A percentile compares a stretch with the other conserved stretches of the same genome.
Conservation (phyloP, 179 eudicot species). For the Silene noctiflora region DNA sequence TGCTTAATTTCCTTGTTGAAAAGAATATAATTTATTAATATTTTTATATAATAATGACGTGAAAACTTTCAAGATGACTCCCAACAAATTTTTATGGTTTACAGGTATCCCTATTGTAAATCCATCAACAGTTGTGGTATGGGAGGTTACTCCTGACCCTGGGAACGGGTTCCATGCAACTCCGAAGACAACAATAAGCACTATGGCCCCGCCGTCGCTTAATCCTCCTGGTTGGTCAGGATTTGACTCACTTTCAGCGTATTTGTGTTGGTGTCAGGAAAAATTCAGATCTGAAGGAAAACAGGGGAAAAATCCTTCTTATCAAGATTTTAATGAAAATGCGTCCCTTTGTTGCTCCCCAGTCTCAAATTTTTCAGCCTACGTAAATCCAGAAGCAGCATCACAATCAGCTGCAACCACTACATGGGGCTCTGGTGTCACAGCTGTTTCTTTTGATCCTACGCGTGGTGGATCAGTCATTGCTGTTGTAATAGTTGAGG, state of each 20-base stretch:
- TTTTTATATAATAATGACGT: neutral
- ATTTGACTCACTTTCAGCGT: slow-evolving; percentile 83
- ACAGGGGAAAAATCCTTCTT: slow-evolving; percentile 66
- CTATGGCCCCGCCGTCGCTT: slow-evolving; percentile 72
- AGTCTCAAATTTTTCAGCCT: slow-evolving; percentile 94
- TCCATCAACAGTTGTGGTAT: slow-evolving; percentile 94
- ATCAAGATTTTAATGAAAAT: slow-evolving; percentile 62
- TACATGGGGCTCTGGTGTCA: slow-evolving; percentile 99
- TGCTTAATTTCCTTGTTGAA: neutral
- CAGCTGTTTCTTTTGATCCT: slow-evolving; percentile 98
- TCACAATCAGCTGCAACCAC: slow-evolving; percentile 92
- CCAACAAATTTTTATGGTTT: neutral
- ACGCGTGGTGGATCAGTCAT: slow-evolving; percentile 97
- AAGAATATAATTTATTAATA: too few relatives aligned
- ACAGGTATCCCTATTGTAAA: slow-evolving; percentile 84
- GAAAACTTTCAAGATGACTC: neutral
- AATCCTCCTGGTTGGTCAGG: slow-evolving; percentile 88
- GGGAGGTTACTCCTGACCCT: slow-evolving; percentile 98
- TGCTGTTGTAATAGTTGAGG: slow-evolving; percentile 95
- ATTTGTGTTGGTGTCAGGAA: slow-evolving; percentile 87
- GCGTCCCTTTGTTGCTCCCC: slow-evolving; percentile 89
- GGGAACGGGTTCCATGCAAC: slow-evolving; percentile 86
- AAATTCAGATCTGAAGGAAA: slow-evolving; percentile 67
- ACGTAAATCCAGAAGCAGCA: slow-evolving; percentile 95
- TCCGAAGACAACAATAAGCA: slow-evolving; percentile 58